Evolutionary conservation across 495 filamentous ascomycete species (phyloP), one percentile per base, ranked within the genome.

Genomic region (Amniculicola lignicola): DNA sequence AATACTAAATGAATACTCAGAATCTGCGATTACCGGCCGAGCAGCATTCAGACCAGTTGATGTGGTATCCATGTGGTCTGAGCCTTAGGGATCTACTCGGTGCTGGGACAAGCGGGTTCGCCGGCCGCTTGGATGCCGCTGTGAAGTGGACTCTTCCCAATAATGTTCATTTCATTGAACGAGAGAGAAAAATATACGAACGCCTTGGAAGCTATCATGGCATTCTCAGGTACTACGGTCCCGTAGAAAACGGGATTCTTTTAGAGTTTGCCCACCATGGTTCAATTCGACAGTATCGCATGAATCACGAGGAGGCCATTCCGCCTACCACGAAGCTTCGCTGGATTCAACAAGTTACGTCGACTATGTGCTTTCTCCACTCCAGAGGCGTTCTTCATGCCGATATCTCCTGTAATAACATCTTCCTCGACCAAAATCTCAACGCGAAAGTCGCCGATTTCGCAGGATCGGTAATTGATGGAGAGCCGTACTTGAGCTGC

Each of bases 381-480:
- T 55, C 51, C 5, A 54, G 25, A 54, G 28, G 21, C 9, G 55
- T 61, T 35, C 24, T 64, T 11, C 62, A 60, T 50, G 55, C 55
- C 12, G 62, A 66, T 50, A 65, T 66, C 28, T 60, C 45, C 9
- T 66, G 63, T 29, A 64, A 66, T 36, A 66, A 66, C 31, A 36
- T 61, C 22, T 33, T 65, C 36, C 62, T 69, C 14, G 57, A 69
- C 50, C 31, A 63, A n/a, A 40, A 54, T 15, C 39, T 59, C 36
- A 60, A 67, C 48, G 42, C 47, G 21, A 67, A 57, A 54, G 28
- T 69, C 25, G 67, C 47, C 25, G 67, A 69, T 50, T 70, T 70
- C 57, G 67, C 51, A 27, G 67, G 67, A 9, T 69, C 67, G 21
- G 63, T 67, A 16, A 60, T 69, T 44, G 38, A 67, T 41, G 53